These are phyloP conservation scores for Artemisia argyi DNA, from an alignment of 129 eudicot genomes.

Conservation along the genomic window DNA sequence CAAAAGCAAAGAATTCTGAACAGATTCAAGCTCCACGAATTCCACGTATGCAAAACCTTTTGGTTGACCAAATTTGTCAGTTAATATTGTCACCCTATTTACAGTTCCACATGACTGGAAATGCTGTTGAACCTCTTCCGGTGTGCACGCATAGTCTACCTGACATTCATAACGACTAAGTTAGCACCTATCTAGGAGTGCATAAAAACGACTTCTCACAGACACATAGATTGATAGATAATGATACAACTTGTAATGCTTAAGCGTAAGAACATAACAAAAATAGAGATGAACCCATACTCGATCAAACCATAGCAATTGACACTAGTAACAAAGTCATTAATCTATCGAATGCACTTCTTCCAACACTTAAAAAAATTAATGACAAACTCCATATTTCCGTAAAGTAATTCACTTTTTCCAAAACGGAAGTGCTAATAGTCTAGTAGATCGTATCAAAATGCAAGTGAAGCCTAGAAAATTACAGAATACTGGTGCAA, in stretches of 20 bases:
- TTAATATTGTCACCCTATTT: constrained; percentile 54
- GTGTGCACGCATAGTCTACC: constrained; percentile 44
- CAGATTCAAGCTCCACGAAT: constrained; percentile 69
- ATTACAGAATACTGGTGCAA: no score
- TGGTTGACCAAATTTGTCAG: constrained; percentile 68
- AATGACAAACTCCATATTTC: not conserved
- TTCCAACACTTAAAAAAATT: not conserved
- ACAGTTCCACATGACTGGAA: constrained; percentile 65
- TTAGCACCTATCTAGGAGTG: not conserved
- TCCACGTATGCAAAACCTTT: constrained; percentile 81
- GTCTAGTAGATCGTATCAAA: no score
- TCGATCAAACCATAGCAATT: not conserved
- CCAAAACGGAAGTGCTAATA: no score
- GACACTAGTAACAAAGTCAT: not conserved
- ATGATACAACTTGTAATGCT: constrained; percentile 3
- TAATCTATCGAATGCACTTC: not conserved
- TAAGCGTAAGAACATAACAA: not conserved
- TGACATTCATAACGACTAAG: not conserved
- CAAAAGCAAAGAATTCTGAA: constrained; percentile 58
- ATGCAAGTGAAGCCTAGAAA: no score
- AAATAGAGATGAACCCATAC: not conserved
- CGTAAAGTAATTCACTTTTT: no score
- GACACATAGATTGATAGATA: not conserved
- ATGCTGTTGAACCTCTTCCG: constrained; percentile 45
- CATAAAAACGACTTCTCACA: not conserved